Conservation (phyloP, 2,329 filamentous ascomycete genomes). For the Trichoderma polysporum region DNA sequence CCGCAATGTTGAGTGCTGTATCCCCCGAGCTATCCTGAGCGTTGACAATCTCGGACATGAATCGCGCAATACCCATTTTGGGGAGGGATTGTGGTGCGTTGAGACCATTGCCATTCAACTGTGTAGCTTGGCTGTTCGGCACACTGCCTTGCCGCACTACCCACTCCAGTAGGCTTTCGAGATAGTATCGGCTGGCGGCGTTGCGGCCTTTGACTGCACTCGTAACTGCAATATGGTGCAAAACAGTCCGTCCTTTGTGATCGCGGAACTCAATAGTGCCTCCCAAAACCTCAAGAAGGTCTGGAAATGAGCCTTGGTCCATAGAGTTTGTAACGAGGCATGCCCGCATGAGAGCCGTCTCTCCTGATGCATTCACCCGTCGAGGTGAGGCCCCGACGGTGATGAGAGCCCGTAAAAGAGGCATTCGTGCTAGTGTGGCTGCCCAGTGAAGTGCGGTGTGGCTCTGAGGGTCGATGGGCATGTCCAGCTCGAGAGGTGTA, state of each 20-base stretch:
- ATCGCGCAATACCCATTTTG: constrained; percentile 83
- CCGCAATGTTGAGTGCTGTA: constrained; percentile 90
- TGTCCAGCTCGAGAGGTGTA: constrained; percentile 78
- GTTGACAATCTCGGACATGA: constrained; percentile 97
- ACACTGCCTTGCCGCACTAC: constrained; percentile 81
- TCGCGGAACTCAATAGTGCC: constrained; percentile 89
- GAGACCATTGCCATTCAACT: constrained; percentile 34
- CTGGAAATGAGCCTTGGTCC: constrained; percentile 85
- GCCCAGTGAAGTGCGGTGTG: constrained; percentile 97
- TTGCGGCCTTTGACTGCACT: constrained; percentile 93
- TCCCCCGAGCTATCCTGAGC: constrained; percentile 91
- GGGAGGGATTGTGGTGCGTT: constrained; percentile 50
- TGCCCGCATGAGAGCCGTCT: constrained; percentile 90
- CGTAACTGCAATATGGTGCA: constrained; percentile 95
- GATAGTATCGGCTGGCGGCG: constrained; percentile 89
- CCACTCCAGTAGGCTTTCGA: constrained; percentile 92
- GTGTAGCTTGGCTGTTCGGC: constrained; percentile 50
- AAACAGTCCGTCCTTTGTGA: constrained; percentile 81
- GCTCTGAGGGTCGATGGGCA: constrained; percentile 83
- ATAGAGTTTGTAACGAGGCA: constrained; percentile 93
- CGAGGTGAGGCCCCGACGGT: constrained; percentile 82
- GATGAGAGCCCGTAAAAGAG: constrained; percentile 78
- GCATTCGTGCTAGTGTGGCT: constrained; percentile 83
- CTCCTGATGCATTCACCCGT: constrained; percentile 83
- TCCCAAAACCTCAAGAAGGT: constrained; percentile 83